Evolutionary conservation across 1,284 basidiomycete species (phyloP), one percentile per base, ranked within the genome.

Genomic region (Cutaneotrichosporon cyanovorans): DNA sequence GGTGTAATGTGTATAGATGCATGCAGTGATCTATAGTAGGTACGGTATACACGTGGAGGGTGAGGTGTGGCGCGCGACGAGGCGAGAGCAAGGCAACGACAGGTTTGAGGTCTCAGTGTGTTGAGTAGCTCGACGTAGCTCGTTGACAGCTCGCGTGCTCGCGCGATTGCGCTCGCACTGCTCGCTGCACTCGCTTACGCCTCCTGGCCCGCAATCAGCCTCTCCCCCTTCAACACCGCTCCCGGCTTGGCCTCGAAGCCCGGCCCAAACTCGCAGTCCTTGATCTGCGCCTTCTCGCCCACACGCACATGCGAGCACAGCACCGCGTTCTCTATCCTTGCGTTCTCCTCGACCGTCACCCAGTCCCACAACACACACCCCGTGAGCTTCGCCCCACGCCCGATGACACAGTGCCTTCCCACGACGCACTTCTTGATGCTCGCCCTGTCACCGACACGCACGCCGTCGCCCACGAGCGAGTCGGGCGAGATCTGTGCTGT

Each of bases 361-460:
- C 90, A 87, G 63, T 96, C 92, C 66, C 95, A 79, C 22, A 98
- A 68, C 11, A 97, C 80, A 59, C 85, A 91, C n/a, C 87, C 85
- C 1, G 77, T 78, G 46, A 97, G 80, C 68, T 84, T 90, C 23
- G 80, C 84, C 72, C 84, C 84, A 64, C 83, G 87, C 11, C 90
- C 91, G 51, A 97, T 87, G 19, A 81, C 72, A 60, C 89, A 93
- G 62, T 92, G 88, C 51, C 83, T 79, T 5, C 93, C 93, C 20
- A 97, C 80, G 19, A 92, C 78, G 8, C 84, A 86, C 56, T 84
- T 84, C 69, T 95, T 97, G 69, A 98, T 83, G 28, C 76, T 83
- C 16, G 86, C 81, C 37, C 83, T 81, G 63, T 96, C 92, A 6
- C 83, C 84, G 6, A 98, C 76, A 42, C 81, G 80, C 10, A 86